A percentile compares a stretch with the other conserved stretches of the same genome.
phyloP scores from a whole-genome alignment of 495 filamentous ascomycete genomes.

The Aspergillus haitiensis region DNA sequence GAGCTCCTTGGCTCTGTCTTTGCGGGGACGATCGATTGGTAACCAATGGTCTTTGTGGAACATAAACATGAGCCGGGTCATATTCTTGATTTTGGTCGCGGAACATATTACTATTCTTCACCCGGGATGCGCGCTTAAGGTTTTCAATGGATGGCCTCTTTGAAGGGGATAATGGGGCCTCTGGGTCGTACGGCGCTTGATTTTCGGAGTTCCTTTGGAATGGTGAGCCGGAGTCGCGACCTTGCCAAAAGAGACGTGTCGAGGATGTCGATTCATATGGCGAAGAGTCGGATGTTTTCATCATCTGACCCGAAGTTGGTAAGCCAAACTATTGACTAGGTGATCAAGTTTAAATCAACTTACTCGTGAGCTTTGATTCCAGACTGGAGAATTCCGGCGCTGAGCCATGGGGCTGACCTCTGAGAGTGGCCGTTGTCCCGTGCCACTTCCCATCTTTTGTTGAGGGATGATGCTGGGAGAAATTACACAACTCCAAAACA shows the following conservation, averaged over 20 bases:
- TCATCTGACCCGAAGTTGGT: constrained; percentile 21
- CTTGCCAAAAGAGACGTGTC: constrained; percentile 83
- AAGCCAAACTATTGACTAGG: constrained; percentile 30
- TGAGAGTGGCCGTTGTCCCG: constrained; percentile 51
- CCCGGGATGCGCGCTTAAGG: constrained; percentile 86
- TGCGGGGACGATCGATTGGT: constrained; percentile 53
- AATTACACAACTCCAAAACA: constrained; percentile 1
- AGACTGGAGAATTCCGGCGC: constrained; percentile 73
- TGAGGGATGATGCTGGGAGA: constrained; percentile 11
- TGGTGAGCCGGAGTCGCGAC: constrained; percentile 61
- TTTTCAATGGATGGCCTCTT: constrained; percentile 90
- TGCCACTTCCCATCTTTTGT: constrained; percentile 40
- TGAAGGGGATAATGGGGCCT: constrained; percentile 62
- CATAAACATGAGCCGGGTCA: constrained; percentile 72
- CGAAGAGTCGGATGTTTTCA: constrained; percentile 65
- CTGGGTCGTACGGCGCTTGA: constrained; percentile 55
- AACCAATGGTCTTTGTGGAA: constrained; percentile 76
- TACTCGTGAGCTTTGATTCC: constrained; percentile 69
- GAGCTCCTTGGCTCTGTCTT: constrained; percentile 39
- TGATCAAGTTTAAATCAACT: constrained; percentile 2
- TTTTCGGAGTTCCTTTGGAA: constrained; percentile 70
- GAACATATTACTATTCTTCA: constrained; percentile 96
- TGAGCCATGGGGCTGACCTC: constrained; percentile 58
- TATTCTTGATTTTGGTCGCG: constrained; percentile 87
- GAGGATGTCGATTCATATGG: constrained; percentile 73